Evolutionary conservation across 2,329 filamentous ascomycete genomes (phyloP).

Genomic region (Aspergillus costaricaensis): DNA sequence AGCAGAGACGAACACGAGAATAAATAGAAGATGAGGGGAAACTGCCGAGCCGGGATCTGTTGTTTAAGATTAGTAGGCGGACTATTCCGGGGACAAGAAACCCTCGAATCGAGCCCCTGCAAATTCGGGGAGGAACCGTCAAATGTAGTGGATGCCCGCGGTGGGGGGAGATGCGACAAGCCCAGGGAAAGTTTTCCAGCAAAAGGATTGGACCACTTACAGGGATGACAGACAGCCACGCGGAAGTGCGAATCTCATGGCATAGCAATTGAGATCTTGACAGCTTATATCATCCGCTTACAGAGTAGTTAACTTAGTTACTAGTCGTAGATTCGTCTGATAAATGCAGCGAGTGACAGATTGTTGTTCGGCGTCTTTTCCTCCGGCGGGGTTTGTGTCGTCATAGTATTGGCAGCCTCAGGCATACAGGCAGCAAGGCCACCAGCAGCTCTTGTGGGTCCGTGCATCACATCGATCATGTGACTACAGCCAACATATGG

Average conservation of each 20-base stretch:
- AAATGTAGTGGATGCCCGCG: constrained; percentile 8
- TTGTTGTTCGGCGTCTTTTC: neutral
- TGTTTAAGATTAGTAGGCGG: constrained; percentile 16
- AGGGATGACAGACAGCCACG: neutral
- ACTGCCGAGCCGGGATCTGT: constrained; percentile 14
- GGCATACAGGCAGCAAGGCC: neutral
- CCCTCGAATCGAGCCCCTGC: constrained; percentile 6
- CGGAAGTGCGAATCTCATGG: constrained; percentile 8
- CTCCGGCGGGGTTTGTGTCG: constrained; percentile 16
- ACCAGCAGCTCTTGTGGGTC: too few species aligned
- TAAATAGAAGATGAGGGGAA: constrained; percentile 1
- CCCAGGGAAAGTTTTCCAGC: neutral
- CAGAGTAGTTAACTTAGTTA: too few species aligned
- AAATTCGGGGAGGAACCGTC: constrained; percentile 13
- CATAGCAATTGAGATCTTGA: neutral
- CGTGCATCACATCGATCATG: neutral
- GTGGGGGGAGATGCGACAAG: neutral
- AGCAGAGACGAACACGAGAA: constrained; percentile 8
- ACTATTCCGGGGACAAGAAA: constrained; percentile 19
- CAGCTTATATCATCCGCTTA: neutral
- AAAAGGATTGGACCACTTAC: constrained; percentile 11
- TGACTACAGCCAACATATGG: neutral
- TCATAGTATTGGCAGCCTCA: constrained; percentile 19
- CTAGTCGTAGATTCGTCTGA: neutral
- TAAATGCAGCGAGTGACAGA: neutral